Conservation (phyloP, 2,329 filamentous ascomycete species). For the Akanthomyces uredinophilus region DNA sequence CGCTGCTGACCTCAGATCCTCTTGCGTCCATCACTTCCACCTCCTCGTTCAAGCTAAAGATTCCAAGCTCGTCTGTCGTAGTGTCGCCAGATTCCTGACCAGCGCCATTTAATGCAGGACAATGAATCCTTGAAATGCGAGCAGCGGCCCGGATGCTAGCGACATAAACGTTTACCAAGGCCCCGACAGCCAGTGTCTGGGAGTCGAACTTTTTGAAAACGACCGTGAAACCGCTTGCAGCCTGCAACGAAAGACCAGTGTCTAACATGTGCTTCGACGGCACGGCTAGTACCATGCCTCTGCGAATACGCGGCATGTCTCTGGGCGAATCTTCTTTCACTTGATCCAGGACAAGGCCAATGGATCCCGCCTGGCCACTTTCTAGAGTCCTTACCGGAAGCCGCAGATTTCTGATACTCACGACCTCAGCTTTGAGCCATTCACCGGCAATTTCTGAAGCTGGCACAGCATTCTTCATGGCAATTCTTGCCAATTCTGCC, state of each 20-base stretch:
- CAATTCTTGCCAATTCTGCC: constrained; percentile 46
- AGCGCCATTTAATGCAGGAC: constrained; percentile 30
- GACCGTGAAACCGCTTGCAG: constrained; percentile 65
- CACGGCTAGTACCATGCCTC: constrained; percentile 78
- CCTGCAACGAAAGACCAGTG: constrained; percentile 53
- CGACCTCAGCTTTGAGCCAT: constrained; percentile 76
- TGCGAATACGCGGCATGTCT: constrained; percentile 48
- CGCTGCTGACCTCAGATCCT: constrained; percentile 17
- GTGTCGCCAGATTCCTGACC: constrained; percentile 23
- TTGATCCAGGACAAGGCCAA: constrained; percentile 66
- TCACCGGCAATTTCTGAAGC: constrained; percentile 53
- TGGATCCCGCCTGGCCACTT: constrained; percentile 80
- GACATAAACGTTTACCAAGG: constrained; percentile 75
- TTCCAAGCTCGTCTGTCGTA: constrained; percentile 40
- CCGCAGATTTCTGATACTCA: constrained; percentile 82
- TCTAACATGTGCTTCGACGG: constrained; percentile 54
- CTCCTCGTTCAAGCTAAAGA: constrained; percentile 54
- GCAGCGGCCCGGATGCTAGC: constrained; percentile 82
- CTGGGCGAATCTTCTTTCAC: neutral
- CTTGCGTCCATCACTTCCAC: constrained; percentile 30
- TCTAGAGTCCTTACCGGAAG: constrained; percentile 72
- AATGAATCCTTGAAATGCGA: constrained; percentile 53
- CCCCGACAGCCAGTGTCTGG: constrained; percentile 59
- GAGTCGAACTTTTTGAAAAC: constrained; percentile 62
- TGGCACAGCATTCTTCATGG: constrained; percentile 48